These are phyloP conservation scores for Tremellales sp. DNA, from an alignment of 1,284 basidiomycete species.

Conservation along the genomic window DNA sequence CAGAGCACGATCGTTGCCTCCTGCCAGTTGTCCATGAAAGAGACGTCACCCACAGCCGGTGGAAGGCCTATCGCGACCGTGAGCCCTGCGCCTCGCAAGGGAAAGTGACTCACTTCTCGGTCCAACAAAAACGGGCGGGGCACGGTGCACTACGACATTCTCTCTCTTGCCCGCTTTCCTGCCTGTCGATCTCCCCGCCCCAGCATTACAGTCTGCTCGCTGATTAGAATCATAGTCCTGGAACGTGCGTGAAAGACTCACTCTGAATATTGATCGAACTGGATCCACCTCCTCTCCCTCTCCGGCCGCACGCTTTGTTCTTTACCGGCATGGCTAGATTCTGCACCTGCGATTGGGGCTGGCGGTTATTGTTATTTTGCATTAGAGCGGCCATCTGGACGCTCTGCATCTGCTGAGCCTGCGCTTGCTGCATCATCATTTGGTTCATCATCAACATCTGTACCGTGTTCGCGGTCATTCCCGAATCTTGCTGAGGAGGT, in stretches of 20 bases:
- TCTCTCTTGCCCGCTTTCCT: not conserved
- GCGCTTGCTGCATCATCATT: constrained; percentile 39
- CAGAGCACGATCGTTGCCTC: constrained; percentile 39
- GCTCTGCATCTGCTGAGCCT: constrained; percentile 32
- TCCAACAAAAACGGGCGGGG: too few relatives aligned
- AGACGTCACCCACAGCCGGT: constrained; percentile 2
- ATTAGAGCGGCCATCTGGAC: constrained; percentile 32
- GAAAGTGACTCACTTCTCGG: too few relatives aligned
- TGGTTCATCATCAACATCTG: constrained; percentile 38
- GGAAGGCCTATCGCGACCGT: too few relatives aligned
- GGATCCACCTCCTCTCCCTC: not conserved
- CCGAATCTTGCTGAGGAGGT: too few relatives aligned
- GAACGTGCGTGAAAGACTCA: too few relatives aligned
- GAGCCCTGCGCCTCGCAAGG: too few relatives aligned
- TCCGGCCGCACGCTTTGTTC: too few relatives aligned
- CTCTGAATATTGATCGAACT: constrained; percentile 25
- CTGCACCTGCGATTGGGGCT: constrained; percentile 2
- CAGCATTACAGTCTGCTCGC: not conserved
- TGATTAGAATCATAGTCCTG: not conserved
- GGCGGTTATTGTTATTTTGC: not conserved
- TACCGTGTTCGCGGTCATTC: too few relatives aligned
- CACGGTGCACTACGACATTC: too few relatives aligned
- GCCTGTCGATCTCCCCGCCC: not conserved
- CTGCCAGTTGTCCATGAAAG: constrained; percentile 35
- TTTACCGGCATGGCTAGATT: too few relatives aligned